Base-by-base conservation (phyloP, 2,329 filamentous ascomycete genomes). In the Phoma sp. region DNA sequence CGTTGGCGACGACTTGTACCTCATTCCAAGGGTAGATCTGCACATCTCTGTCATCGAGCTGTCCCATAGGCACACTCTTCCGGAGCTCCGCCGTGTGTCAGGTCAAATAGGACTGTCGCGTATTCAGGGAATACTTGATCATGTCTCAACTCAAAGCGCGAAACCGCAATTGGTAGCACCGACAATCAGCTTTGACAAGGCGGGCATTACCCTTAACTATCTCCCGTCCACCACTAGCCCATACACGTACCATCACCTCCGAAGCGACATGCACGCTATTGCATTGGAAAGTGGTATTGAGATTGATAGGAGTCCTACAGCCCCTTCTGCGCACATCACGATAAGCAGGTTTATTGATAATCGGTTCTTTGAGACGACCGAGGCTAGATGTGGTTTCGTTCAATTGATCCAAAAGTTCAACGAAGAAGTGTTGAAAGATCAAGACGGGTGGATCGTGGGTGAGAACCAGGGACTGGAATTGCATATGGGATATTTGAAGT, bases 251-350 rank as follows among this genome's bases (percentile, higher is more conserved):
- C 55, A 62, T 32, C 57, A 60, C 33, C 38, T 62, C 14, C 44
- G 52, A 18, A 55, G 47, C 22, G 50, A 59, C 14, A 57, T 55
- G 58, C 55, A 62, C 45, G 43, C 47, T 8, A 1, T 46, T n/a
- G 55, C 55, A 4, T 43, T 62, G 10, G 52, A 59, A 36, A 60
- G 55, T 30, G 58, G 60, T 1, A 37, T 53, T 7, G 4, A 22
- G 2, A 57, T 60, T 22, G 58, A 62, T 30, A 57, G 55, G 55
- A 60, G 60, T 27, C 60, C 60, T 25, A 59, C 55, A 2, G 55
- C 58, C 32, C 58, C 55, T 33, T 53, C 52, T 8, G 60, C 60
- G 18, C 58, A 60, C 38, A 39, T 58, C 10, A 59, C 52, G 0
- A 25, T 60, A 1, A 52, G 52, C 7, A 39, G 52, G 13, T 60